phyloP scores from a whole-genome alignment of 2,329 filamentous ascomycete genomes.

The Pyrenochaeta sp. region DNA sequence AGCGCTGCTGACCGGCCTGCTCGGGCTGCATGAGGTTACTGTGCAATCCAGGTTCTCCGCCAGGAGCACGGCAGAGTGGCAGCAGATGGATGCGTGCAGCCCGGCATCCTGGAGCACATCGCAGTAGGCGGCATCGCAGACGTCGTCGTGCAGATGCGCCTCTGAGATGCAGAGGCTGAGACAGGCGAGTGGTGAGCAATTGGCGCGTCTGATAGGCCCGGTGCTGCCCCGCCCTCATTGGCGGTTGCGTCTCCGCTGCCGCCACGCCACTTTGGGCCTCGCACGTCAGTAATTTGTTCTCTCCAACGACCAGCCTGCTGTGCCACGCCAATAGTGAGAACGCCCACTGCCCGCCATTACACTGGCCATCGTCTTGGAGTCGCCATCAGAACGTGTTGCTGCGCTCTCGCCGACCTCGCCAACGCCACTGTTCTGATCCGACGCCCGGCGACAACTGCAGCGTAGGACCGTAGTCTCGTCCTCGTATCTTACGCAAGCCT shows the following conservation, averaged over 20 bases:
- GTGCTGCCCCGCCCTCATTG: slow-evolving; percentile 25
- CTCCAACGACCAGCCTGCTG: slow-evolving; percentile 25
- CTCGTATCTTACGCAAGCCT: slow-evolving; percentile 22
- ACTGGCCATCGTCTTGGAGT: slow-evolving; percentile 10
- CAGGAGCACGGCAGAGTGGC: slow-evolving; percentile 23
- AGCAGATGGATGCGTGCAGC: slow-evolving; percentile 32
- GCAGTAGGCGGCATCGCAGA: slow-evolving; percentile 24
- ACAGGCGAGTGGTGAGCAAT: slow-evolving; percentile 8
- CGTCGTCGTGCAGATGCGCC: slow-evolving; percentile 28
- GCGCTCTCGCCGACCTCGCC: slow-evolving; percentile 20
- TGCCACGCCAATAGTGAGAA: slow-evolving; percentile 28
- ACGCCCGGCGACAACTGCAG: slow-evolving; percentile 16
- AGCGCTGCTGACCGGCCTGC: slow-evolving; percentile 19
- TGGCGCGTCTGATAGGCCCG: slow-evolving; percentile 14
- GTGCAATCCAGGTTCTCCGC: slow-evolving; percentile 23
- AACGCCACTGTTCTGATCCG: slow-evolving; percentile 27
- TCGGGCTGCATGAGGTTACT: slow-evolving; percentile 25
- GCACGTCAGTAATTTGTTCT: slow-evolving; percentile 28
- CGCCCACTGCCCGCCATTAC: slow-evolving; percentile 26
- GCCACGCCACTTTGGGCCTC: slow-evolving; percentile 27
- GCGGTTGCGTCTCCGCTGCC: slow-evolving; percentile 19
- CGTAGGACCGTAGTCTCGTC: slow-evolving; percentile 25
- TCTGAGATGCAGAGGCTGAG: slow-evolving; percentile 11
- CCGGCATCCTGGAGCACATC: slow-evolving; percentile 40
- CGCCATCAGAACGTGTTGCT: slow-evolving; percentile 21